Evolutionary conservation across 306 rosid genomes (phyloP), one percentile per base, ranked within the genome.

Genomic region (Trifolium dubium): DNA sequence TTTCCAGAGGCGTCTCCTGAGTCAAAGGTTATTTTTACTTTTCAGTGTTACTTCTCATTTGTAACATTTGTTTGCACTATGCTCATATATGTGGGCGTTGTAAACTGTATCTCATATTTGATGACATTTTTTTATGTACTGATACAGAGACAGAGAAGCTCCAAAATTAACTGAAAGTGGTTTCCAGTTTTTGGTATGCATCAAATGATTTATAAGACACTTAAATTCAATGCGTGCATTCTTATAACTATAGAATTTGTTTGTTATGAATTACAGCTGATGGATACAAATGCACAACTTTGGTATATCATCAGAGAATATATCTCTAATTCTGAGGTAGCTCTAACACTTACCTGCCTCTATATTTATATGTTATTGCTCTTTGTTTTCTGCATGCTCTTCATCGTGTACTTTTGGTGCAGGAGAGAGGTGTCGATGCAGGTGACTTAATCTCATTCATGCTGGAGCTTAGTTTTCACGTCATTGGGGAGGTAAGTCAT

Each of bases 241-340:
- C 80, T 80, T 72, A 72, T 69, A 69, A 73, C 75, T 71, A 59
- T 72, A 50, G 56, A 76, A 32, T 71, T 68, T 83, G 53, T 80
- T 79, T 54, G 76, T 43, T 80, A 80, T 80, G 70, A 75, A 79
- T 81, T 41, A 44, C 90, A 94, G 99, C 83, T 94, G 82, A 91
- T 91, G 97, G 97, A 94, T 82, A 94, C 93, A 82, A 94, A 88
- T 77, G 99, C 97, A 41, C 99, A 94, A 70, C 95, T 94, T 68
- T 92, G 99, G 99, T 92, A 91, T 80, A 89, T 92, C 85, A 91
- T 94, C 81, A 89, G 96, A 82, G 99, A 94, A 76, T 94, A 94
- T 73, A 94, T 94, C 75, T 84, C 96, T 73, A 94, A 90, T 83
- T 87, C 99, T 3, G 97, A 94, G 97, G 99, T 94, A 83, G 51